Conservation (phyloP, 2,329 filamentous ascomycete species). For the Allantophomopsis cytisporea region DNA sequence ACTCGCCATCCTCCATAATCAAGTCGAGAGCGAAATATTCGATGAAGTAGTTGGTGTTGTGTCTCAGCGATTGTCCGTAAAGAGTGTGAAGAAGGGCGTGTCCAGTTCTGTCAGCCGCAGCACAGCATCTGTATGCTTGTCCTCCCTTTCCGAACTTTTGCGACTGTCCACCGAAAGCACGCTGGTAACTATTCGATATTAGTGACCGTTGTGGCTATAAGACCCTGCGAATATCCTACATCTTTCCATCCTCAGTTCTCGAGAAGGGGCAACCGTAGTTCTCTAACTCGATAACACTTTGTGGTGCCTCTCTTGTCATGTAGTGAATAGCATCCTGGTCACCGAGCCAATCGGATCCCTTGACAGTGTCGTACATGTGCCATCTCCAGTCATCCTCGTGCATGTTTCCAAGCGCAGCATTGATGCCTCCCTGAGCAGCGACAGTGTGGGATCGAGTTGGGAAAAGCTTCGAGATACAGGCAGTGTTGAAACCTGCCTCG, state of each 20-base stretch:
- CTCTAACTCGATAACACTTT: slow-evolving; percentile 87
- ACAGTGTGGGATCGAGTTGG: slow-evolving; percentile 78
- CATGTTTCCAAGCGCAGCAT: slow-evolving; percentile 87
- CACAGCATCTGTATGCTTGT: slow-evolving; percentile 94
- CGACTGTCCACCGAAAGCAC: slow-evolving; percentile 95
- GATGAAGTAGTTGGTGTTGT: slow-evolving; percentile 99
- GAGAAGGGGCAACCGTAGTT: slow-evolving; percentile 97
- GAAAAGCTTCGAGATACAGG: slow-evolving; percentile 77
- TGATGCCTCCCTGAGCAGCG: slow-evolving; percentile 73
- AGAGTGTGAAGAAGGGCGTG: slow-evolving; percentile 97
- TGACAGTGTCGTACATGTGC: slow-evolving; percentile 99
- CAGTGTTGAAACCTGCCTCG: slow-evolving; percentile 81
- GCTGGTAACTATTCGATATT: slow-evolving; percentile 59
- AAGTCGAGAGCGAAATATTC: slow-evolving; percentile 96
- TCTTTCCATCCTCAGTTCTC: slow-evolving; percentile 89
- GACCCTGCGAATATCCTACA: slow-evolving; percentile 36
- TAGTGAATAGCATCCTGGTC: slow-evolving; percentile 98
- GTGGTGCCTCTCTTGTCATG: slow-evolving; percentile 91
- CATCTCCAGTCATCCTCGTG: slow-evolving; percentile 97
- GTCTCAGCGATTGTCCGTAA: slow-evolving; percentile 89
- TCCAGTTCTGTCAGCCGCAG: slow-evolving; percentile 90
- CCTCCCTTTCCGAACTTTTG: slow-evolving; percentile 93
- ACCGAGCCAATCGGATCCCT: slow-evolving; percentile 94
- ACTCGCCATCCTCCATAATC: slow-evolving; percentile 95
- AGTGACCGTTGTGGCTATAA: slow-evolving; percentile 4